Percentiles rank a stretch among this genome's conserved stretches.
Conservation (phyloP, 768 basidiomycete genomes). For the Cubamyces sp. region DNA sequence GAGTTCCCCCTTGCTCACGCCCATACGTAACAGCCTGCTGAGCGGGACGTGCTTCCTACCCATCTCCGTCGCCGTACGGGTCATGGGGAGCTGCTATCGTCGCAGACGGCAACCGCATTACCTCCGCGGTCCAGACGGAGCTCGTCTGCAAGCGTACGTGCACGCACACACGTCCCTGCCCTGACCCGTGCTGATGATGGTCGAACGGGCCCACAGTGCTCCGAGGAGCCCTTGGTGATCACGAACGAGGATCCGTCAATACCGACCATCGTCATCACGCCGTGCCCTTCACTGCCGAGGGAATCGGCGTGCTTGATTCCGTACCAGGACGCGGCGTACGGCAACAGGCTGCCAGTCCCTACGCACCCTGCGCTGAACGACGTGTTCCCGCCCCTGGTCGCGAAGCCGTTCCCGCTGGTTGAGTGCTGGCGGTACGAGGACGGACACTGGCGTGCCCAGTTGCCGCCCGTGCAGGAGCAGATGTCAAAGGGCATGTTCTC, state of each 20-base stretch:
- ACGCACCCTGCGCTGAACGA: conserved; percentile 50
- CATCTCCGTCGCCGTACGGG: not conserved
- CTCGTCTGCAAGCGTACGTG: conserved; percentile 13
- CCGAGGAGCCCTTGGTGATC: conserved; percentile 28
- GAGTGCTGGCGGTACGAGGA: conserved; percentile 51
- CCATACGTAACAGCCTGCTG: conserved; percentile 11
- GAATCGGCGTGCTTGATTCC: conserved; percentile 53
- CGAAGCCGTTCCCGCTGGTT: conserved; percentile 34
- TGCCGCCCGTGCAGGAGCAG: conserved; percentile 54
- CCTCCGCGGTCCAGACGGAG: conserved; percentile 17
- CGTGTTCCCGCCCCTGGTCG: conserved; percentile 48
- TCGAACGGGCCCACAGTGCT: not conserved
- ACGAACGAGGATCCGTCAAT: conserved; percentile 39
- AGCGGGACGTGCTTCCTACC: conserved; percentile 20
- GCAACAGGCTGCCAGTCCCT: conserved; percentile 54
- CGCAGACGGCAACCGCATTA: not conserved
- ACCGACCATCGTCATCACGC: conserved; percentile 57
- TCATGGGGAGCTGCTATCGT: not conserved
- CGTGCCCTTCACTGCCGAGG: conserved; percentile 44
- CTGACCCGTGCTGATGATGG: not conserved
- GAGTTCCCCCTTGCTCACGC: not conserved
- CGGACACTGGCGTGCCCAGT: conserved; percentile 57
- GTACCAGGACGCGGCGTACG: conserved; percentile 58
- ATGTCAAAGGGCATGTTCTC: conserved; percentile 48
- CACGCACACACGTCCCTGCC: not conserved